Conservation (phyloP, 495 filamentous ascomycete species). For the Penicillium manginii region DNA sequence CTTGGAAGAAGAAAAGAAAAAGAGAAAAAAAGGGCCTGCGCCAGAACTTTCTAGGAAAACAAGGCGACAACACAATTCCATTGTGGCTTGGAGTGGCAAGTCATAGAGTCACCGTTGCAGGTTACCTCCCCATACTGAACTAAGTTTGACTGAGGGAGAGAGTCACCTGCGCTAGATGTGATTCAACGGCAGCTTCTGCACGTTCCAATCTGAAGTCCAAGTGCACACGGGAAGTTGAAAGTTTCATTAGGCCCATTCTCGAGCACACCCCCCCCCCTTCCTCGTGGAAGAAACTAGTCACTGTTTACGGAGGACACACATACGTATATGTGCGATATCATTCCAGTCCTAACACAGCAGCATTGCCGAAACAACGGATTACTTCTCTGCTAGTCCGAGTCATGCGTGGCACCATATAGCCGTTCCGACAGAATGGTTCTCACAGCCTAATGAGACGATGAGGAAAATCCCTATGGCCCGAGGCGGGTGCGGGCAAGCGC, state of each 20-base stretch:
- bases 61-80: background rate
- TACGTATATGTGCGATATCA: background rate
- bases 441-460: background rate
- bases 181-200: constrained; percentile 26
- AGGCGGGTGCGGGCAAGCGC: background rate
- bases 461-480: background rate
- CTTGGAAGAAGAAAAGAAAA: background rate
- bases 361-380: constrained; percentile 11
- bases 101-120: background rate
- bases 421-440: constrained; percentile 9
- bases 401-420: constrained; percentile 5
- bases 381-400: constrained; percentile 6
- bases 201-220: constrained; percentile 25
- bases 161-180: constrained; percentile 22
- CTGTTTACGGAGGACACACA: background rate
- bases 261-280: background rate
- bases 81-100: background rate
- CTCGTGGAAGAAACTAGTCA: background rate
- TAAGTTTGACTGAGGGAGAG: constrained; percentile 1
- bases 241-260: constrained; percentile 4
- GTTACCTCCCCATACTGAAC: background rate
- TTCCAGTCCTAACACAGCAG: constrained; percentile 7
- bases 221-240: constrained; percentile 21
- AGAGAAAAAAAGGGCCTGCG: background rate
- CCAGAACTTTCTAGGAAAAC: background rate